Base-by-base conservation (phyloP, 2,329 filamentous ascomycete species). In the Arthrobotrys sphaeroides region DNA sequence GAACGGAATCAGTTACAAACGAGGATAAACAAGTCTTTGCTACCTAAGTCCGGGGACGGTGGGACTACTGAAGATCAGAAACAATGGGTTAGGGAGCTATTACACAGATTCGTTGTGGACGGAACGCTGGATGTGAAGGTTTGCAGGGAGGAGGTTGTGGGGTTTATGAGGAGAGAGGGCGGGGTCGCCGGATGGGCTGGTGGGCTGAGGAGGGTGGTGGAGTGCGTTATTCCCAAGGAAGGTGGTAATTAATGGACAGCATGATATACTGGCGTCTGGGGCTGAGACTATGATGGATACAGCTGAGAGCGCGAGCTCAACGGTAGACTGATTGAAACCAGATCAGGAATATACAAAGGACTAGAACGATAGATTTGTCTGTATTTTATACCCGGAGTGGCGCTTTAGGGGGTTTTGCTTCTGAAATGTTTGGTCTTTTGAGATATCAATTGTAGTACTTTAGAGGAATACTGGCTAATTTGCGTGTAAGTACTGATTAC, bases 111-210 rank as follows among this genome's bases (percentile, higher is more conserved):
- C 31, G 42, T 79, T 3, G 62, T 72, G 9, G 75, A 78, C 12
- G 73, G 67, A n/a, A 64, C 31, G 13, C 73, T 79, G 20, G 73
- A 66, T 55, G 49, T 28, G 18, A 66, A 55, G 42, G 49, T 33
- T 26, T 77, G 73, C 20, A 68, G 68, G 45, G 77, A 78, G 38
- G 70, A 72, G n/a, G 77, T 80, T n/a, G 77, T 80, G 5, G 78
- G 68, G 40, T 80, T 80, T 53, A 79, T 80, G 43, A 77, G 78
- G 62, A 60, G 78, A 69, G 78, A 80, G 60, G 77, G 72, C 12
- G 79, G 79, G 2, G 77, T 79, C 7, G 78, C 78, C 16, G 78
- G 78, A 12, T 80, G 79, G 79, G 79, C 78, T 12, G 70, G 60
- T 0, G 72, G 73, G 26, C 59, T 80, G 3, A 78, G 79, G 53